Base-by-base conservation (phyloP, 1,139 yeast genomes). In the Hemisphaericaspora subhashii region DNA sequence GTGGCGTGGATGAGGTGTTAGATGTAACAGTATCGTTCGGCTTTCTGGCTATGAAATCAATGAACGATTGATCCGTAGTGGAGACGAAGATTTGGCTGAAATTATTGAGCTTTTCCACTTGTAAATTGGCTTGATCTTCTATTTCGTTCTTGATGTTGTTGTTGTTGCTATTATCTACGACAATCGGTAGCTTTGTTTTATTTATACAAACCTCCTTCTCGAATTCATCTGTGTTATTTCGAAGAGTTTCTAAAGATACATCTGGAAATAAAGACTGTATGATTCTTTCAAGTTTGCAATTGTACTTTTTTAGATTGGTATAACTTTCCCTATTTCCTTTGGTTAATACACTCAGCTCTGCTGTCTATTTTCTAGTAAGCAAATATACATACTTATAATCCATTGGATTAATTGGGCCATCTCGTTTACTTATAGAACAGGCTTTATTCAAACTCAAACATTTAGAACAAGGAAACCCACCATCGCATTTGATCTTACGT, bases 11-110 rank as follows among this genome's bases (percentile, higher is more conserved):
- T 3, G 4, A 12, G 13, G 24, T 35, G 16, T 39, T 36, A 3
- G 29, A 20, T 11, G 34, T 35, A 15, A 31, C 40, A 7, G 33
- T 36, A 8, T 33, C 36, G 7, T 39, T 35, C 2, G 39, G 31
- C n/a, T 37, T 45, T 15, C 41, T 44, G 12, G 46, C 46, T 36
- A 52, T 48, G 30, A 51, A 52, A 6, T 44, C 48, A 10, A 52
- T 47, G 36, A 52, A 52, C 33, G 55, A 51, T 32, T 50, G 51
- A 25, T 52, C 55, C 1, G 55, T 46, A 2, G 55, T 51, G 5
- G 52, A 47, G n/a, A 40, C 45, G 38, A 43, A 48, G 11, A 38
- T 29, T 14, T 38, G 40, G 22, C 43, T 40, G 20, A 47, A 39
- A 33, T 43, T 37, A 6, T 41, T 34, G 5, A 46, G 32, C 7